phyloP scores from a whole-genome alignment of 192 early-diverging fungal genomes.

The Backusella mclennaniae region DNA sequence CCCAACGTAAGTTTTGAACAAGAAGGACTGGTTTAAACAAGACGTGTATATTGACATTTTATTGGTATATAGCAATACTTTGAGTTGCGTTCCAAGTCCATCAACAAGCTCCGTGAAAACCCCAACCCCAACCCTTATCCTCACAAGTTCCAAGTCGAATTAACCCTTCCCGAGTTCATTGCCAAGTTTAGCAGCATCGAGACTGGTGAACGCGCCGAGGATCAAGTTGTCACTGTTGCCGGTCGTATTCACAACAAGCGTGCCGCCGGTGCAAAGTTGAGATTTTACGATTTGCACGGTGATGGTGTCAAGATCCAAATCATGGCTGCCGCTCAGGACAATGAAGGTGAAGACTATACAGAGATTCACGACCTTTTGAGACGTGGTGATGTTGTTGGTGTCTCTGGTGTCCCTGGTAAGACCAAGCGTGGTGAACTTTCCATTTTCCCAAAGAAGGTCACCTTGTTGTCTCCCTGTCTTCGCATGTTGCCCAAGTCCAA shows the following conservation, averaged over 20 bases:
- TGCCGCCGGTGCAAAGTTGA: constrained; percentile 82
- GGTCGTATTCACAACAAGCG: constrained; percentile 98
- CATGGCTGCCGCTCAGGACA: constrained; percentile 77
- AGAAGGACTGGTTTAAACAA: constrained; percentile 35
- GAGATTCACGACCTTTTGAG: constrained; percentile 80
- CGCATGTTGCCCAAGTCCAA: constrained; percentile 94
- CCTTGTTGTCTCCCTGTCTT: constrained; percentile 89
- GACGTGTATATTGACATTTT: background rate
- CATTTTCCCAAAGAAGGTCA: constrained; percentile 88
- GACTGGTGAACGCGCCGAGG: constrained; percentile 64
- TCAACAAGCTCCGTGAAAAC: constrained; percentile 79
- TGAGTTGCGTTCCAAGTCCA: constrained; percentile 88
- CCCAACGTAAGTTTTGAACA: constrained; percentile 63
- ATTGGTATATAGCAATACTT: constrained; percentile 83
- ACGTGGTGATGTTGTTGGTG: constrained; percentile 97
- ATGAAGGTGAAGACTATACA: constrained; percentile 64
- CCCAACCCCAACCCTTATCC: constrained; percentile 93
- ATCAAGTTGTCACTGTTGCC: constrained; percentile 74
- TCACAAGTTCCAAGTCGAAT: constrained; percentile 94
- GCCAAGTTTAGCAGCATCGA: constrained; percentile 74
- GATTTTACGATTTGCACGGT: constrained; percentile 94
- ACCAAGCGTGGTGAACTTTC: constrained; percentile 94
- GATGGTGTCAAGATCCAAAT: constrained; percentile 96
- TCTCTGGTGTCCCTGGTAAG: constrained; percentile 86
- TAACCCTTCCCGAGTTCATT: constrained; percentile 85